Evolutionary conservation across 2,329 filamentous ascomycete genomes (phyloP).

Genomic region (Talaromyces sp.): DNA sequence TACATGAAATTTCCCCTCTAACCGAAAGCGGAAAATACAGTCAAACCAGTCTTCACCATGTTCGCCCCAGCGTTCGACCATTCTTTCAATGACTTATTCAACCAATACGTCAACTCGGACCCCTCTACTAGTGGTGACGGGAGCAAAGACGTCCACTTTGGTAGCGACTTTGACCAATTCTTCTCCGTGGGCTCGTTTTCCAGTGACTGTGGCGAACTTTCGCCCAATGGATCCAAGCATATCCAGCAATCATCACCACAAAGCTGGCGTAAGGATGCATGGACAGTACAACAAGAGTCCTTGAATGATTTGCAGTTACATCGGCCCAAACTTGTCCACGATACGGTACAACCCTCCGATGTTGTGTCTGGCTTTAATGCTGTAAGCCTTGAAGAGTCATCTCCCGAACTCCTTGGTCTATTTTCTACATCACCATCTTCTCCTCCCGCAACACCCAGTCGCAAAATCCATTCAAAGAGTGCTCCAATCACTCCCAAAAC

Average conservation of each 20-base stretch:
- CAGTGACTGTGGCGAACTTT: constrained; percentile 52
- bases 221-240: constrained; percentile 47
- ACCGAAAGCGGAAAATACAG: constrained; percentile 45
- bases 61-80: constrained; percentile 49
- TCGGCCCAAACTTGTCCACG: constrained; percentile 20
- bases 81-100: constrained; percentile 60
- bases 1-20: constrained; percentile 23
- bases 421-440: constrained; percentile 34
- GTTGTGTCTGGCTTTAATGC: constrained; percentile 24
- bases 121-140: constrained; percentile 47
- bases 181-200: constrained; percentile 51
- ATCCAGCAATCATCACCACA: constrained; percentile 42
- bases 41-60: constrained; percentile 47
- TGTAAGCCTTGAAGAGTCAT: constrained; percentile 33
- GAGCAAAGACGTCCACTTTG: constrained; percentile 48
- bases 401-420: constrained; percentile 23
- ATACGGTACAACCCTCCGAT: constrained; percentile 38
- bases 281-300: constrained; percentile 50
- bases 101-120: constrained; percentile 61
- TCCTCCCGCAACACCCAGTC: constrained; percentile 37
- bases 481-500: constrained; percentile 38
- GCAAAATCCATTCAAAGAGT: constrained; percentile 36
- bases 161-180: constrained; percentile 51
- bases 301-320: constrained; percentile 26
- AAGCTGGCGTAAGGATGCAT: constrained; percentile 55